Base-by-base conservation (phyloP, 495 filamentous ascomycete species). In the Penicillium verhagenii region DNA sequence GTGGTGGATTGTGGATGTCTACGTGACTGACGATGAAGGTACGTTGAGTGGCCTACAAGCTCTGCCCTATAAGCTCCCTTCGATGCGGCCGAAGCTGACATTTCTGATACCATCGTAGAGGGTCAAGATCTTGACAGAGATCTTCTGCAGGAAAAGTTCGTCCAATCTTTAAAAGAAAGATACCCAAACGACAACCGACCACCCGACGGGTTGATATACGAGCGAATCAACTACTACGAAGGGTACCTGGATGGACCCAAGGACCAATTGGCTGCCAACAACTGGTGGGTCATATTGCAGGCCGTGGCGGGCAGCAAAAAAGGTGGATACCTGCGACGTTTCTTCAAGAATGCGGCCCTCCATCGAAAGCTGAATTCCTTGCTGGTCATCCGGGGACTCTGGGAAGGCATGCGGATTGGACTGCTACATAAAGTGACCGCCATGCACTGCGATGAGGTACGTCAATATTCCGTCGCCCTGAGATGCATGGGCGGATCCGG, bases 1-100 rank as follows among this genome's bases (percentile, higher is more conserved):
- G 28, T 60, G 49, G 53, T 60, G 58, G 58, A 47, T 60, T 24
- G 49, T 37, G 8, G 58, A 60, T 53, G 43, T 60, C 14, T 60
- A 60, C 13, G 58, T 60, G 21, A 52, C 44, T 23, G 44, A 44
- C 14, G 18, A 37, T 20, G 16, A 37, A 53, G 51, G 38, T 42
- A 33, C 26, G 51, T 20, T 38, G 16, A 47, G 6, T n/a, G 16
- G 23, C 44, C 40, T 40, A 24, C 9, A 21, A 13, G 20, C 4
- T 21, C 20, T 43, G 6, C 40, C 19, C 18, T 11, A 33, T 11
- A 11, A 33, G 29, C 29, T 33, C 10, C 13, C 13, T 33, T 33
- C 10, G 29, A 33, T 33, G 29, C 29, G 29, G 29, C 29, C 13
- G 29, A 33, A n/a, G n/a, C 28, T 6, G n/a, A n/a, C n/a, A n/a